A percentile compares a stretch with the other conserved stretches of the same genome.
Evolutionary conservation across 306 rosid species (phyloP).

Genomic region (Hippophae gyantsensis): DNA sequence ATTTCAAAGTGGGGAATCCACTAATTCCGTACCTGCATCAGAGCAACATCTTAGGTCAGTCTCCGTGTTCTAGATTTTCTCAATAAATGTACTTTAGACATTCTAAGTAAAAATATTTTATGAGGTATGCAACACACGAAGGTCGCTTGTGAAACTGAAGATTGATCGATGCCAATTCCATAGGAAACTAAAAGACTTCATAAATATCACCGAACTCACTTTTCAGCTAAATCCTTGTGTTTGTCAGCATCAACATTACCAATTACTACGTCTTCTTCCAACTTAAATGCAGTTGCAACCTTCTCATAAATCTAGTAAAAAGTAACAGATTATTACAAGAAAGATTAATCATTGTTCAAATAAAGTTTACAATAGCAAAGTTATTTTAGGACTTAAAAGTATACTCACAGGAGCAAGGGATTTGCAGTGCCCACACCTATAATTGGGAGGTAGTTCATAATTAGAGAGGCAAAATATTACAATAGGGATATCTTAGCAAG

Average conservation of each 20-base stretch:
- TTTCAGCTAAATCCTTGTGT: conserved; percentile 63
- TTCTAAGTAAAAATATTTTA: not conserved
- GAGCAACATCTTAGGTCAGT: conserved; percentile 16
- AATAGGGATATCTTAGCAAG: not conserved
- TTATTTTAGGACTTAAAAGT: conserved; percentile 10
- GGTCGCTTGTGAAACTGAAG: conserved; percentile 8
- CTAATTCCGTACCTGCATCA: conserved; percentile 59
- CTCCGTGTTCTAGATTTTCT: not conserved
- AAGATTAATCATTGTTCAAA: not conserved
- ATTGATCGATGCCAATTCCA: not conserved
- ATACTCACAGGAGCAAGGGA: conserved; percentile 78
- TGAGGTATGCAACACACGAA: not conserved
- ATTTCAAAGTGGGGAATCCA: conserved; percentile 72
- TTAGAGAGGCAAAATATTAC: not conserved
- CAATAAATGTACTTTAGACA: not conserved
- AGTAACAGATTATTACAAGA: conserved; percentile 7
- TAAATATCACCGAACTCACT: conserved; percentile 40
- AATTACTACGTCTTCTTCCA: conserved; percentile 59
- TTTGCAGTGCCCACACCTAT: conserved; percentile 97
- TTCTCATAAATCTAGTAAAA: conserved; percentile 60
- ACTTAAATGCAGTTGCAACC: conserved; percentile 70
- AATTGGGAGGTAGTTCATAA: conserved; percentile 10
- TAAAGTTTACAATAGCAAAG: conserved; percentile 11
- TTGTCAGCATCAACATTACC: conserved; percentile 74
- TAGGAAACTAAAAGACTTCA: not conserved